A percentile compares a stretch with the other conserved stretches of the same genome.
phyloP scores from a whole-genome alignment of 1,139 yeast species.

The Wickerhamomyces sp. region DNA sequence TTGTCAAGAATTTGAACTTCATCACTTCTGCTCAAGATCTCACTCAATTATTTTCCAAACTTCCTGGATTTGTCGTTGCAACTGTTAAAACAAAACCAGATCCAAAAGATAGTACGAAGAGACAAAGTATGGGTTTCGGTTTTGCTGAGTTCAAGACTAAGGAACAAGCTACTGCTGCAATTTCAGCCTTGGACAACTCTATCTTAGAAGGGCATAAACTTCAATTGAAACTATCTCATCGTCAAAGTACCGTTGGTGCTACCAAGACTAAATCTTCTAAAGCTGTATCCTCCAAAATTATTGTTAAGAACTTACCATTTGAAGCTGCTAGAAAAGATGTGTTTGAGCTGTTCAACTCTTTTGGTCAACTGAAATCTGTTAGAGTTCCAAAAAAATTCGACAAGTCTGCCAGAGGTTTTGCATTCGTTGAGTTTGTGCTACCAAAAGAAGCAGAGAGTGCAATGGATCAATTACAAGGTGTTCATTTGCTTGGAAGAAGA shows the following conservation, averaged over 20 bases:
- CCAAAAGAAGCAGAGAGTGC: constrained; percentile 93
- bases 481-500: constrained; percentile 93
- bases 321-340: constrained; percentile 93
- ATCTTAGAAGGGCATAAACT: constrained; percentile 85
- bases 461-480: constrained; percentile 92
- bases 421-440: constrained; percentile 87
- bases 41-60: constrained; percentile 54
- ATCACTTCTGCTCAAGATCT: constrained; percentile 61
- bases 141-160: constrained; percentile 83
- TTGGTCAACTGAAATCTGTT: constrained; percentile 91
- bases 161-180: constrained; percentile 75
- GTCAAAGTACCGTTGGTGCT: constrained; percentile 41
- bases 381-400: constrained; percentile 96
- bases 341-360: constrained; percentile 83
- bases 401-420: constrained; percentile 94
- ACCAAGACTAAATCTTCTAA: constrained; percentile 21
- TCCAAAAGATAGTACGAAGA: constrained; percentile 60
- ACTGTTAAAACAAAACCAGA: constrained; percentile 87
- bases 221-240: constrained; percentile 82
- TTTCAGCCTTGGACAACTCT: constrained; percentile 68
- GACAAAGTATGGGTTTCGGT: constrained; percentile 94
- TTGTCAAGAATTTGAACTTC: constrained; percentile 89
- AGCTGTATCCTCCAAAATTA: constrained; percentile 61
- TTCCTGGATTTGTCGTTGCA: constrained; percentile 79
- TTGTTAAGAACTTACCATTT: constrained; percentile 94